Base-by-base conservation (phyloP, 1,139 yeast genomes). In the Meyerozyma sp. region DNA sequence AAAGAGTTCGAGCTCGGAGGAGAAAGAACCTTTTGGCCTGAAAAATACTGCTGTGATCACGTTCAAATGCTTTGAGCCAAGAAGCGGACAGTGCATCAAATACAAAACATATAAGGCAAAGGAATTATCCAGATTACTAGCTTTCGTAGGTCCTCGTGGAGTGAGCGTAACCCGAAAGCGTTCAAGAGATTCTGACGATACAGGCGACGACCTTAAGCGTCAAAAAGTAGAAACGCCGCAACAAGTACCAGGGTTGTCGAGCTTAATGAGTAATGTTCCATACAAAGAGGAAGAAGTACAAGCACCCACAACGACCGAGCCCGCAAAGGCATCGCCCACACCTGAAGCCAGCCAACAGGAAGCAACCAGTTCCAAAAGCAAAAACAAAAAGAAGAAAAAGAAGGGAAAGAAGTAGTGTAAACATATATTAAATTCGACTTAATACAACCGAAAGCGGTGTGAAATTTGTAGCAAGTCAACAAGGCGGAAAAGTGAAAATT, bases 91-190 rank as follows among this genome's bases (percentile, higher is more conserved):
- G 39, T 75, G 86, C 45, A 77, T 85, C 61, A 76, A 76, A 51
- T 79, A 75, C 56, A 73, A 73, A 46, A 82, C 95, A 0, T 66
- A 69, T 49, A 84, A 84, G 54, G 65, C 75, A 40, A 90, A 90
- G 62, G 96, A 90, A 59, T 76, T 91, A 36, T 83, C 93, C 14
- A 77, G 93, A 54, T 62, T 91, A 28, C 66, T 89, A 59, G 80
- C 88, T 34, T 89, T 91, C n/a, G 59, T 90, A 42, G 97, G 97
- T 0, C 96, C 97, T 4, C 74, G 78, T 48, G 93, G 94, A 3
- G 85, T 86, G 13, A 73, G 65, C 49, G 56, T 69, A 32, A 48
- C 51, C 36, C 52, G 66, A 9, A 58, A 59, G 39, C 48, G 49
- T 13, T 46, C 48, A 36, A 52, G 51, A 34, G 34, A 30, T 4